Evolutionary conservation across 192 early-diverging fungal genomes (phyloP), one percentile per base, ranked within the genome.

Genomic region (Coemansia sp.): DNA sequence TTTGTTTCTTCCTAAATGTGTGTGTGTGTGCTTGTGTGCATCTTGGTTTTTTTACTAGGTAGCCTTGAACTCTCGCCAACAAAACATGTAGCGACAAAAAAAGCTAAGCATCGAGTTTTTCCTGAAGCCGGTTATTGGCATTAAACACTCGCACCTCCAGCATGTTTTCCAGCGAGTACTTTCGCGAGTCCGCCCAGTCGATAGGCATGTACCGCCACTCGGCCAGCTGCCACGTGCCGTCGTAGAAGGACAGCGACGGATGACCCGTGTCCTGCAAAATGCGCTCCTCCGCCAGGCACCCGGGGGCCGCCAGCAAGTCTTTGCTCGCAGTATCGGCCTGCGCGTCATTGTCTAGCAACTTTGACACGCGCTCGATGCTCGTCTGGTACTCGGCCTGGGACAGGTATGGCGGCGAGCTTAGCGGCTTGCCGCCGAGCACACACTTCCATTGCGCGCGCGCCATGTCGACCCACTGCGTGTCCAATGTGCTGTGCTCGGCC

Each of bases 101-200:
- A 50, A 7, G 58, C 23, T 53, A 28, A 11, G 42, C 21, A 38
- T 24, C 51, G 18, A 63, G 22, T 31, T 60, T 53, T 16, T 70
- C 67, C 31, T 62, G 51, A 18, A 76, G 54, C 6, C 75, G 61
- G 62, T 69, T 77, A 9, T 58, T 65, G n/a, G 78, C 72, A 29
- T 85, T 87, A 38, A 86, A 87, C 2, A 77, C 76, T 23, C 84
- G 82, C 45, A 90, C 77, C 60, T 85, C 59, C 5, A 88, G 59
- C 55, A 81, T 77, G 45, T 86, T 81, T 57, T 87, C 82, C 64
- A 90, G 62, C 67, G 82, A 84, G 71, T 90, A 88, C 54, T 83
- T 86, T 57, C 80, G 80, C 45, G 84, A 86, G 35, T 82, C 83
- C 22, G 82, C 71, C 43, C 80, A 71, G 24, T 78, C 54, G 0